Base-by-base conservation (phyloP, 2,329 filamentous ascomycete species). In the Podosphaera aphanis region DNA sequence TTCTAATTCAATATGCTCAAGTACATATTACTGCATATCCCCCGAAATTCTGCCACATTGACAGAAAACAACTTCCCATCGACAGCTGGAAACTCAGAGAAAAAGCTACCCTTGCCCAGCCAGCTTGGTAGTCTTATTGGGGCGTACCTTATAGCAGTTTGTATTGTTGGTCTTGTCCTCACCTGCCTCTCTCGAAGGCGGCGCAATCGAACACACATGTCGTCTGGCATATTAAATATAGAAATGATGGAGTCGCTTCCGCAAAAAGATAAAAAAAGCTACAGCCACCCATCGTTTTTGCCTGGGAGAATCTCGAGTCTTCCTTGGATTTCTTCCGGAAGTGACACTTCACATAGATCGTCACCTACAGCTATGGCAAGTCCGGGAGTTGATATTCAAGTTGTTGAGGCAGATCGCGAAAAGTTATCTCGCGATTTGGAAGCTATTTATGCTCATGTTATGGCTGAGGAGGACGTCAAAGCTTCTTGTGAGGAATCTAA, bases 361-460 rank as follows among this genome's bases (percentile, higher is more conserved):
- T 50, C 53, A 11, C 51, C 52, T 10, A 45, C 49, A 4, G 49
- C 47, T 11, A 64, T 72, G 53, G 74, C 74, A 48, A 74, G 83
- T 49, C 70, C 70, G 15, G 76, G 74, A 19, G 82, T 94, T 49
- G 84, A 94, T 60, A 76, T 79, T 48, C 70, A 70, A 48, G 71
- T 93, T 15, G 71, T 94, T 20, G 73, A 79, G 48, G 71, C 73
- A 49, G 83, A 93, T 62, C 74, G 72, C 59, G 69, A 71, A 56
- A 78, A 79, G 65, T 77, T 83, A 51, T 77, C 90, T 61, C 69
- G 78, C 52, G 82, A 93, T 60, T 76, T 94, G 61, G 85, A 93
- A 61, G 76, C 83, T 55, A 76, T 95, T 60, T 95, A 94, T 63
- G 84, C 78, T 50, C 80, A 85, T 53, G 86, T 93, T 51, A 80